Evolutionary conservation across 140 eudicot genomes (phyloP).

Genomic region (Oenanthe javanica): DNA sequence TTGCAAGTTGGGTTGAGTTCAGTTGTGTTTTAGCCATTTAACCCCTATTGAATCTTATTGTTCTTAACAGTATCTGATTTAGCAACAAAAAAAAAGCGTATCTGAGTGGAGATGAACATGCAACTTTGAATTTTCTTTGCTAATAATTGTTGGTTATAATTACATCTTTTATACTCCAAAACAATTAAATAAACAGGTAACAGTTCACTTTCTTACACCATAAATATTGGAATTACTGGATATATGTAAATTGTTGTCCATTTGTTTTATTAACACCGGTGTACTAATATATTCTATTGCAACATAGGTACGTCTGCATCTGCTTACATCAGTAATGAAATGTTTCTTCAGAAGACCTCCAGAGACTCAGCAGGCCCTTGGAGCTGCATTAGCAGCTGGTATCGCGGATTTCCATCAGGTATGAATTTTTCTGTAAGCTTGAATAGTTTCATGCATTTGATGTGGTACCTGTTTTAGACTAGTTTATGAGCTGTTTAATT

Average conservation of each 20-base stretch:
- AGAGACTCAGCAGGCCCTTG: slow-evolving; percentile 89
- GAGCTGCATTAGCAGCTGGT: slow-evolving; percentile 92
- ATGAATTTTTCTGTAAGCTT: not conserved
- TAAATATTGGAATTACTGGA: not conserved
- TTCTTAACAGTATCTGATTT: not conserved
- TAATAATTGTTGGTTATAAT: not conserved
- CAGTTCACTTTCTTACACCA: not conserved
- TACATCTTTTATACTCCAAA: not conserved
- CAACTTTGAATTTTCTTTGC: not conserved
- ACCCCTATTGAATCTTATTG: no score
- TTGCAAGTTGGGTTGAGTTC: no score
- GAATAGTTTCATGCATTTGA: not conserved
- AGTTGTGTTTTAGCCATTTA: no score
- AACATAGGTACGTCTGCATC: slow-evolving; percentile 88
- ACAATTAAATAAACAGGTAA: not conserved
- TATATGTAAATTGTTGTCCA: not conserved
- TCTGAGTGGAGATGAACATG: not conserved
- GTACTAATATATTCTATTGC: slow-evolving; percentile 1
- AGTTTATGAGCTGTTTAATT: slow-evolving; percentile 1
- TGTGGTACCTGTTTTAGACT: not conserved
- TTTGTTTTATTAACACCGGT: not conserved
- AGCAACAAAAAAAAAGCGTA: no score
- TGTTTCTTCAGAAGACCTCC: slow-evolving; percentile 93
- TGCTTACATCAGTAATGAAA: slow-evolving; percentile 92
- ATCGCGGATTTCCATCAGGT: slow-evolving; percentile 96